phyloP scores from a whole-genome alignment of 176 grass and related monocot species.

The Leersia perrieri region DNA sequence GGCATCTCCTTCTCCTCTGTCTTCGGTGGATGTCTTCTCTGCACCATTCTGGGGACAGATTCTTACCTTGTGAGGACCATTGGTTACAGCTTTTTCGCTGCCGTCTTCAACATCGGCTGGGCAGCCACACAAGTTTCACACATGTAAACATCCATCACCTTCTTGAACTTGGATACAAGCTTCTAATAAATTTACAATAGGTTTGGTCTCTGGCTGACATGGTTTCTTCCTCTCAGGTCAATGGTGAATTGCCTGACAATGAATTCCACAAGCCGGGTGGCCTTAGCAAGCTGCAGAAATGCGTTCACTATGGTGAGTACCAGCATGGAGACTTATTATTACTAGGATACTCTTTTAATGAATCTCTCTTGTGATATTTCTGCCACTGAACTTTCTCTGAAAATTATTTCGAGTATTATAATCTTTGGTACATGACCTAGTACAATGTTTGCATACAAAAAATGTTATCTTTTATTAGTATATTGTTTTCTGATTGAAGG shows the following conservation, averaged over 20 bases:
- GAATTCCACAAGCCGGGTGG: constrained; percentile 64
- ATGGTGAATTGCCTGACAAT: constrained; percentile 77
- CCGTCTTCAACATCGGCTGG: constrained; percentile 70
- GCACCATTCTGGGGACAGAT: constrained; percentile 57
- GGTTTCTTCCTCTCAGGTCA: constrained; percentile 41
- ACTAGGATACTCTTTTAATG: background rate
- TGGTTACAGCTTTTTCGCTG: constrained; percentile 68
- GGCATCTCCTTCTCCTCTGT: constrained; percentile 73
- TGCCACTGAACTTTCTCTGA: background rate
- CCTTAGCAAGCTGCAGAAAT: constrained; percentile 70
- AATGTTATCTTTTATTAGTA: background rate
- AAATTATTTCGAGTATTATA: background rate
- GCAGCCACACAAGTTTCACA: constrained; percentile 75
- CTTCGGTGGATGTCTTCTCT: constrained; percentile 65
- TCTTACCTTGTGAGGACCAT: constrained; percentile 50
- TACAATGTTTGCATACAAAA: background rate
- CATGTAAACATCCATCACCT: constrained; percentile 38
- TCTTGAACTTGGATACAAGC: background rate
- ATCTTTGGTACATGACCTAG: background rate
- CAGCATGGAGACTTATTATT: background rate
- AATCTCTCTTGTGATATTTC: background rate
- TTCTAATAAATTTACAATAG: background rate
- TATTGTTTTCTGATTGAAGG: background rate
- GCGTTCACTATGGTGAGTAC: constrained; percentile 63
- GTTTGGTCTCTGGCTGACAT: background rate